Conservation (phyloP, 306 rosid genomes). For the Inga oerstediana region DNA sequence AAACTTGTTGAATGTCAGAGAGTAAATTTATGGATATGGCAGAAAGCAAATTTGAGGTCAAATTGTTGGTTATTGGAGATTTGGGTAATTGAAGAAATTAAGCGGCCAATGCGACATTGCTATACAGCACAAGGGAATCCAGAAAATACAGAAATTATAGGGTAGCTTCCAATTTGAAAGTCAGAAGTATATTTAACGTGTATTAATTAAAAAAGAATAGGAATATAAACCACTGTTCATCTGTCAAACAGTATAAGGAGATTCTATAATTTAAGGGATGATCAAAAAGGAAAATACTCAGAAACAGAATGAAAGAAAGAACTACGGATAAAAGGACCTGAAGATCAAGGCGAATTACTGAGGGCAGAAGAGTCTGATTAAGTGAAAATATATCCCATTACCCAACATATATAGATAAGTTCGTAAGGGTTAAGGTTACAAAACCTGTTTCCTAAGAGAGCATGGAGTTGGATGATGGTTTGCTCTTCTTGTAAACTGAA, state of each 20-base stretch:
- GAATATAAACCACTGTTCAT: constrained; percentile 10
- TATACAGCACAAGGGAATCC: neutral
- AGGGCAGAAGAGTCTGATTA: neutral
- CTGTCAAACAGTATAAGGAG: constrained; percentile 20
- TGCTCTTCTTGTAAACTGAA: constrained; percentile 96
- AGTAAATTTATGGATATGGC: constrained; percentile 36
- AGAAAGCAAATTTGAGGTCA: constrained; percentile 11
- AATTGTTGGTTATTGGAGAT: neutral
- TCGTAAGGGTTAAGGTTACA: neutral
- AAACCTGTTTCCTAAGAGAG: constrained; percentile 94
- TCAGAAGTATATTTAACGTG: constrained; percentile 3
- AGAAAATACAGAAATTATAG: neutral
- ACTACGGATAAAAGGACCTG: neutral
- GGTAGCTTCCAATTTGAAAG: constrained; percentile 20
- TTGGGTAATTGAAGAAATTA: neutral
- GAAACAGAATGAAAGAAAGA: constrained; percentile 3
- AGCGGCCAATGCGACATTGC: neutral
- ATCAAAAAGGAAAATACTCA: neutral
- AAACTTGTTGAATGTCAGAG: constrained; percentile 38
- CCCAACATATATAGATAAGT: neutral
- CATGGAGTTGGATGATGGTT: constrained; percentile 96
- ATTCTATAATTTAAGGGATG: neutral
- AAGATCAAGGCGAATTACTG: neutral
- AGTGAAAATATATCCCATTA: neutral
- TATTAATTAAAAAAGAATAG: neutral